Base-by-base conservation (phyloP, 805 yeast genomes). In the Metschnikowia arizonensis region DNA sequence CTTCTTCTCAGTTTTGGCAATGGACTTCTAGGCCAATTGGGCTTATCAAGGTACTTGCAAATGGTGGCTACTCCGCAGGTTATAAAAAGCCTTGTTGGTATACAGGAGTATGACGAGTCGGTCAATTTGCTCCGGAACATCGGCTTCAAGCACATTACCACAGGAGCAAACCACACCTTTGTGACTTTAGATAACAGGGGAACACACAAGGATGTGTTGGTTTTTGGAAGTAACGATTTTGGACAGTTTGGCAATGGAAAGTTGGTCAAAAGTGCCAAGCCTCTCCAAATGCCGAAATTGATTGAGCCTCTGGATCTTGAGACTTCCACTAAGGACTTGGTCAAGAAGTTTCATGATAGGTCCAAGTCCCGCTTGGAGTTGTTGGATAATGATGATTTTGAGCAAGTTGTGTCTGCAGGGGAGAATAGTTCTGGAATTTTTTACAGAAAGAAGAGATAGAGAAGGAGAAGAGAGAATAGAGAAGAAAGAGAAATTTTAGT, bases 171-270 rank as follows among this genome's bases (percentile, higher is more conserved):
- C 50, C 97, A 90, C 57, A 68, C 71, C 0, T 72, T 83, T 36
- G 77, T 83, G 9, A 78, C 80, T 8, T 65, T 85, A 46, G 63
- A 71, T 33, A 83, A 83, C 46, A 47, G 45, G 2, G 73, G 72
- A 1, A 9, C 47, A 4, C 25, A 49, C 49, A 76, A 76, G 17
- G 88, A 84, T 57, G 83, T 88, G 17, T 61, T 83, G 31, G 76
- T 69, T 4, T 88, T 96, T 88, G 99, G 99, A 19, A 83, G 81
- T 35, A 91, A 90, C 63, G 85, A 81, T 57, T 70, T 53, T 54
- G 95, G 91, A 19, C 97, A 91, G 65, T 72, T 87, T 35, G 97
- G 95, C 10, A 87, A 82, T 57, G 95, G 96, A 24, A 85, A 84
- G 57, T 71, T 76, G 33, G 75, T 76, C 48, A 83, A 84, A 59